Evolutionary conservation across 2,329 filamentous ascomycete species (phyloP).

Genomic region (Fusarium devonianum): DNA sequence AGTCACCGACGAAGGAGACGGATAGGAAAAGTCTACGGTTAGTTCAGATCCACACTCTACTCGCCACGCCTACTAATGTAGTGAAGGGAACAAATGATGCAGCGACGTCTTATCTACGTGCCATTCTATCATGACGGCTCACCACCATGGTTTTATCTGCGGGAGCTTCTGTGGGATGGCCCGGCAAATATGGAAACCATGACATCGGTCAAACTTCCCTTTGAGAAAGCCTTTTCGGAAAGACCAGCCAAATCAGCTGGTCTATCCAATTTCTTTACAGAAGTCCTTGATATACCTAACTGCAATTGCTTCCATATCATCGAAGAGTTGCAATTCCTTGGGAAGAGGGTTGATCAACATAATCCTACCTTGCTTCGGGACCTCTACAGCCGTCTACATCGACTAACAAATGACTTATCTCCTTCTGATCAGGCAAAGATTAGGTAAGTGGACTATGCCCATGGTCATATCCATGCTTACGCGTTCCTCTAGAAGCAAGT

Average conservation of each 20-base stretch:
- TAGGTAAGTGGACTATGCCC: neutral
- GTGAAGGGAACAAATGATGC: neutral
- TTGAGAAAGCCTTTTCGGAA: neutral
- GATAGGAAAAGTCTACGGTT: neutral
- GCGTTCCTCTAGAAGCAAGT: neutral
- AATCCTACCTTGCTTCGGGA: no score
- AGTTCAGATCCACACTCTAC: neutral
- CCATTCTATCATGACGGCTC: no score
- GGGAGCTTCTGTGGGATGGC: neutral
- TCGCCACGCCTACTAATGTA: neutral
- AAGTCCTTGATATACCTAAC: neutral
- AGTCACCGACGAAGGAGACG: neutral
- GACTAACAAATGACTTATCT: neutral
- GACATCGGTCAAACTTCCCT: neutral
- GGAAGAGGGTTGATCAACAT: no score
- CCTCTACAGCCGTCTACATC: neutral
- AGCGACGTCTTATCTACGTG: neutral
- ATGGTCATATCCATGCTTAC: neutral
- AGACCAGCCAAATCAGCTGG: neutral
- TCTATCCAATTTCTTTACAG: neutral
- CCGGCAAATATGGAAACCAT: neutral
- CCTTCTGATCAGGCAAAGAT: neutral
- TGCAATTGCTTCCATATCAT: neutral
- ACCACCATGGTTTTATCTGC: neutral
- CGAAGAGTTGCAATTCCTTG: neutral